Evolutionary conservation across 75 land plant species (phyloP).

Genomic region (Azolla pinnata): DNA sequence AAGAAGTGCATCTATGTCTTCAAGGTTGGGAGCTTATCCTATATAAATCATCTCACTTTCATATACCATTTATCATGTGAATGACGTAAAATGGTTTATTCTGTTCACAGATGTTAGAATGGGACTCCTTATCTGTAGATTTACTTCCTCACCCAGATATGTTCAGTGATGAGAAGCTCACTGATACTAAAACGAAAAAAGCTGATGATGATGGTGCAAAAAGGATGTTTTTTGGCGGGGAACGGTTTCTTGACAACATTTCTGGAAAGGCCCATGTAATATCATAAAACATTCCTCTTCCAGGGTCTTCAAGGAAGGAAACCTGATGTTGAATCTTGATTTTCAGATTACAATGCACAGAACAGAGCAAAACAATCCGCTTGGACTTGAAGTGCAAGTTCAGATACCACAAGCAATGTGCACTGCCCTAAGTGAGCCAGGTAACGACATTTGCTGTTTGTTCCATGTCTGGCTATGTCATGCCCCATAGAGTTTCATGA

Average conservation of each 20-base stretch:
- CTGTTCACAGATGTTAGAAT: conserved; percentile 76
- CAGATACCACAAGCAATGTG: conserved; percentile 79
- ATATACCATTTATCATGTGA: background rate
- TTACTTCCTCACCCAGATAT: conserved; percentile 98
- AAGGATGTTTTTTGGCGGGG: conserved; percentile 91
- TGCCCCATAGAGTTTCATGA: too few relatives aligned
- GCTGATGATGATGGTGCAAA: conserved; percentile 95
- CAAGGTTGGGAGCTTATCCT: conserved; percentile 43
- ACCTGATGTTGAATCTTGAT: background rate
- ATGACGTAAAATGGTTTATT: background rate
- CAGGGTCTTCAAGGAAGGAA: background rate
- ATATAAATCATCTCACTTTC: background rate
- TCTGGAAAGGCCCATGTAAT: conserved; percentile 90
- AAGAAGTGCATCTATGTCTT: conserved; percentile 80
- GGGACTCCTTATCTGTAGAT: conserved; percentile 91
- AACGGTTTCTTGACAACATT: conserved; percentile 91
- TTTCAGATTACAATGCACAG: conserved; percentile 88
- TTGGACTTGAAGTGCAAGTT: conserved; percentile 94
- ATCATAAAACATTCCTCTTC: conserved; percentile 7
- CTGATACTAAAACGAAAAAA: conserved; percentile 21
- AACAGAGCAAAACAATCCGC: conserved; percentile 74
- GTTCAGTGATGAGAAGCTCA: conserved; percentile 61
- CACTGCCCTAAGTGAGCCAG: conserved; percentile 97
- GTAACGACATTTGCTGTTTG: conserved; percentile 14
- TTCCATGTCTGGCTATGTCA: background rate